Evolutionary conservation across 352 stramenopile species (phyloP), one percentile per base, ranked within the genome.

Genomic region (Phytophthora sp.): DNA sequence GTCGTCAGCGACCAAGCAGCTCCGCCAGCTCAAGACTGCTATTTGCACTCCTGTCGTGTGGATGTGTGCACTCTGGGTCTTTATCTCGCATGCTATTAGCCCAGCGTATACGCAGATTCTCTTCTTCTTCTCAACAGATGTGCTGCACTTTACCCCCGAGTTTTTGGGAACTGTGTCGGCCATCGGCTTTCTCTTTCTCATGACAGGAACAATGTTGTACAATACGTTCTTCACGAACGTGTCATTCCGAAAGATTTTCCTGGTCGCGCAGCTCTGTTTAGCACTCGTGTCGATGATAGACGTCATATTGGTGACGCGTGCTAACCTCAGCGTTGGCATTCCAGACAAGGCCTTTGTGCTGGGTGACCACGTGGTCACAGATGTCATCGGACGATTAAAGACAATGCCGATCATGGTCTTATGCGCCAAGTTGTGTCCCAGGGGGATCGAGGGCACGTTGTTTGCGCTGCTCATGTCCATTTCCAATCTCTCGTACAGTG

Each of bases 391-490:
- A 16, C 84, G 86, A 0, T 63, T 94, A 16, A 94, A 94, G 70
- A 90, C 84, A 1, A 95, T 99, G 74, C 97, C 97, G 0, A 97
- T 97, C 45, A 83, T 99, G 33, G 95, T 99, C 33, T 74, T 99
- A 11, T 97, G 96, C 27, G 93, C 95, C 6, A 93, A 94, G 57
- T 71, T 99, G 20, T 99, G 97, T 54, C 97, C 97, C 21, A 86
- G 86, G 44, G 97, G 97, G 16, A 89, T 99, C 27, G 97, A 99
- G 73, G 96, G 96, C 39, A 98, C 97, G 18, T 74, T 99, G 9
- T 99, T 99, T 82, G 97, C 96, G 13, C 82, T 97, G 50, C 81
- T 99, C 51, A 99, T 99, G 97, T 98, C 88, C 8, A 98, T 99
- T 56, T 98, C 96, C 66, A 99, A 99, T 80, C 86, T 96, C 36